Base-by-base conservation (phyloP, 2,329 filamentous ascomycete species). In the Ustulina deusta region DNA sequence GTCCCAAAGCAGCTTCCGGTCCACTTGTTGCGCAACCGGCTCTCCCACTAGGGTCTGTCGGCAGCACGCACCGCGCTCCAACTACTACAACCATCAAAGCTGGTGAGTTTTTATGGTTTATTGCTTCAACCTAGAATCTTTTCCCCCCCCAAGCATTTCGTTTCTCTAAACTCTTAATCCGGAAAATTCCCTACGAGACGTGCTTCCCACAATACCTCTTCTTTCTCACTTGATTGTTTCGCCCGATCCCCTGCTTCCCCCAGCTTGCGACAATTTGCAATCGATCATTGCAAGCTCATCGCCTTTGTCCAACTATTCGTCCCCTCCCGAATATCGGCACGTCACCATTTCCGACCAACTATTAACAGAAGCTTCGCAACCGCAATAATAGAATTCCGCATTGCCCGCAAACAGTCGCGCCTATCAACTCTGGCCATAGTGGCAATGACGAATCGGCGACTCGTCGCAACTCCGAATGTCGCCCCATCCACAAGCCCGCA, bases 381-480 rank as follows among this genome's bases (percentile, higher is more conserved):
- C 61, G 42, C 63, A 62, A 63, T 66, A 77, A 65, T 66, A 78
- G 76, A 75, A 68, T 72, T 71, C 59, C 74, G 72, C 71, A 69
- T 69, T 44, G 65, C 69, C 32, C 73, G 73, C 49, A 74, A 71
- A 72, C 75, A 75, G 71, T 73, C 74, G 13, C 73, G 74, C 67
- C 73, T 75, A 44, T 74, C 74, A 49, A 74, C 73, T 49, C 74
- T 76, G 61, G 75, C 76, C 65, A 74, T 72, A 74, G 69, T 72
- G 73, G 77, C 76, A 71, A 78, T 78, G 77, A 75, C 72, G 71
- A 78, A 78, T 71, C 76, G 74, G 69, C 69, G 71, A 57, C 69
- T 71, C 54, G 71, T 70, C 67, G 73, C 69, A 48, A 71, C 60
- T 61, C 61, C 69, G 20, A 70, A 69, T 61, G 64, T 66, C 66